Base-by-base conservation (phyloP, 177 flowering plant genomes). In the Tripterygium wilfordii region DNA sequence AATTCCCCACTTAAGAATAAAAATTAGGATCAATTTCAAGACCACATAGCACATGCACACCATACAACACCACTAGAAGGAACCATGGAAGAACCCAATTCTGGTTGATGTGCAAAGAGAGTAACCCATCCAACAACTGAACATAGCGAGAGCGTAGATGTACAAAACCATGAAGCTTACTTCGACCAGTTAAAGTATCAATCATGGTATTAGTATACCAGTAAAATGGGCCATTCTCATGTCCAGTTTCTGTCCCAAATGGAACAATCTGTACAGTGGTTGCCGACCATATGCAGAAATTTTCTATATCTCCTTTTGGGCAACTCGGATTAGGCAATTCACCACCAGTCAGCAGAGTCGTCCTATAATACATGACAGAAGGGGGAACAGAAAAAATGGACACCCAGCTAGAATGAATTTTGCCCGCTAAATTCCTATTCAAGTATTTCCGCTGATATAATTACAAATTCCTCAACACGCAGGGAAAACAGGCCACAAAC, bases 251-350 rank as follows among this genome's bases (percentile, higher is more conserved):
- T 33, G 8, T 42, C 51, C 37, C 39, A 29, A 26, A 24, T 8
- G 30, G n/a, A 38, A 38, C 48, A 60, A 32, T 60, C 68, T 76
- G 75, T 72, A 76, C 75, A 69, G 36, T 63, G 33, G 48, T 40
- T 25, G 56, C 39, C 42, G 27, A 39, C 51, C 16, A 35, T 42
- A 36, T 41, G 48, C 36, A 23, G 18, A 44, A 53, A 28, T 38
- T 36, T 30, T 38, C 44, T 36, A 31, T 53, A 42, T 25, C 53
- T 42, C 51, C 29, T 53, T 39, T 45, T n/a, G 22, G 28, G 17
- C 46, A 38, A 51, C 33, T 12, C 3, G n/a, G n/a, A n/a, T n/a
- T n/a, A n/a, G n/a, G n/a, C n/a, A 49, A 44, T 56, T 37, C n/a
- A 18, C 50, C 40, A 49, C 25, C 33, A 22, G 54, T 66, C 64